A percentile compares a stretch with the other conserved stretches of the same genome.
These are phyloP conservation scores for Bipolaris oryzae DNA, from an alignment of 2,329 filamentous ascomycete genomes.

Conservation along the genomic window DNA sequence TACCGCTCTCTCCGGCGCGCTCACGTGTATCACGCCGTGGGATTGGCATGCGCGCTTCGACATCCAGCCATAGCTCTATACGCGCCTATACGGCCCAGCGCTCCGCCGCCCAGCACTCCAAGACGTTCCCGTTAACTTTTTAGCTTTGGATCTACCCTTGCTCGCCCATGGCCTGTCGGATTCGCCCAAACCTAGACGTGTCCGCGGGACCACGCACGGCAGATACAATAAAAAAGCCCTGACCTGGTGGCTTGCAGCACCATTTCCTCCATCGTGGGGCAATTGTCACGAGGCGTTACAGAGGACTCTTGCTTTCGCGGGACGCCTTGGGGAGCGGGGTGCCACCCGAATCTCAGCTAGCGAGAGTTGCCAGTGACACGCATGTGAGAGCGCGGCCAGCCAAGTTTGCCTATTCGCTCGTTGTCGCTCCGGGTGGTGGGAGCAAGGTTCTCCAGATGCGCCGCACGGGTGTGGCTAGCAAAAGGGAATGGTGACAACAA, in stretches of 20 bases:
- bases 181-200: conserved; percentile 1
- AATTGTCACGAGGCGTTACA: conserved; percentile 20
- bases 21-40: neutral
- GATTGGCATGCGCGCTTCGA: conserved; percentile 4
- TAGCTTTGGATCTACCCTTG: conserved; percentile 6
- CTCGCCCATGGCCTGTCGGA: neutral
- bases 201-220: conserved; percentile 6
- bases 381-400: conserved; percentile 31
- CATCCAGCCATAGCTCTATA: neutral
- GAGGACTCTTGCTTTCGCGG: conserved; percentile 22
- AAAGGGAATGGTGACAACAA: conserved; percentile 29
- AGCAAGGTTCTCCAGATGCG: conserved; percentile 42
- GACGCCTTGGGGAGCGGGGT: conserved; percentile 17
- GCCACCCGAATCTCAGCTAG: conserved; percentile 16
- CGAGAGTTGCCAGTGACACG: conserved; percentile 19
- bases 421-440: conserved; percentile 16
- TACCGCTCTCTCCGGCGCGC: neutral
- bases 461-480: conserved; percentile 39
- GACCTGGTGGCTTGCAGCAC: conserved; percentile 21
- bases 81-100: conserved; percentile 12
- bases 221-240: conserved; percentile 7
- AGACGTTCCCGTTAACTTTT: conserved; percentile 4
- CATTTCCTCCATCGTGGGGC: conserved; percentile 16
- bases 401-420: conserved; percentile 24
- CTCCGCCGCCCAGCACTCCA: conserved; percentile 10